Base-by-base conservation (phyloP, 192 early-diverging fungal species). In the Gonapodya prolifera region DNA sequence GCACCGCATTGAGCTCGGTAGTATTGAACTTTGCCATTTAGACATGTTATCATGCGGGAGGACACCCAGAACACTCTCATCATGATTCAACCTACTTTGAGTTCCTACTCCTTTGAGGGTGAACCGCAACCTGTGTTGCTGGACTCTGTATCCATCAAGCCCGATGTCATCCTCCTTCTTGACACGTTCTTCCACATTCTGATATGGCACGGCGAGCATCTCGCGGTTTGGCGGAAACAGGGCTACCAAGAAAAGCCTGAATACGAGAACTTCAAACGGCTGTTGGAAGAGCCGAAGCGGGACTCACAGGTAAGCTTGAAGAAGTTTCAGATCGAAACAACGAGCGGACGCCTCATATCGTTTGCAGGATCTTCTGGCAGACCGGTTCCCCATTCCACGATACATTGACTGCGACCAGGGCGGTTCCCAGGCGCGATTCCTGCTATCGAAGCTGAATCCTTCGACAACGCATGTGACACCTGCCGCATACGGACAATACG, bases 181-280 rank as follows among this genome's bases (percentile, higher is more conserved):
- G 98, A 99, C 82, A 97, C 98, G 1, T 99, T 95, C 87, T 99
- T 99, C 92, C 95, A 99, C 82, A 92, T 98, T 69, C 90, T 99
- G 29, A 98, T 99, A 79, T 98, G 95, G 93, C 98, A 99, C 79
- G 98, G 98, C 69, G 94, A 95, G 80, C 97, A 94, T 0, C 93
- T 99, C 80, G 95, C 96, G 17, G 91, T 92, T 75, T 99, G 98
- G 98, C 87, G 98, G 69, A 94, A 96, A 77, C 94, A 94, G 1
- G 92, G 92, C 13, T 99, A 98, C 81, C 98, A 99, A 34, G 93
- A 98, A 69, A 91, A 97, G 81, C 90, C 92, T 30, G 92, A 91
- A 70, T 98, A 99, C 81, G 94, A 92, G 77, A 96, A 94, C 84
- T 94, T 99, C 79, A 96, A 94, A 82, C 86, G 91, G 77, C 85